Conservation (phyloP, 345 rosid species). For the Populus pruinosa region DNA sequence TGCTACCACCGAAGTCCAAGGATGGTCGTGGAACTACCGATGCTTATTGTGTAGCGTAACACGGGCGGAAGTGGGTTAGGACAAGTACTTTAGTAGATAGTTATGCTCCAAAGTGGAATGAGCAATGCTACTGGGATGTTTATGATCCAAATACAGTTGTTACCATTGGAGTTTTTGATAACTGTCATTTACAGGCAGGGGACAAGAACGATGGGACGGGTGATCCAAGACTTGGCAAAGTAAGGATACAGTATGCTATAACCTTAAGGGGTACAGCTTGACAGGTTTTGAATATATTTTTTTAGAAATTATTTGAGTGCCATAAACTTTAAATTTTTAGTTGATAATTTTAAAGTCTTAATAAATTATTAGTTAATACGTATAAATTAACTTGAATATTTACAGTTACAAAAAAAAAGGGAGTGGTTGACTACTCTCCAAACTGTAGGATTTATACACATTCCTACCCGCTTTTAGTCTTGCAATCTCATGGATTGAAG, state of each 20-base stretch:
- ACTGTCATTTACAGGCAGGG: slow-evolving; percentile 24
- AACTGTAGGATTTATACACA: slow-evolving; percentile 36
- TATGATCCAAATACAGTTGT: slow-evolving; percentile 49
- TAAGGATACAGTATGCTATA: slow-evolving; percentile 20
- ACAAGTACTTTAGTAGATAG: slow-evolving; percentile 47
- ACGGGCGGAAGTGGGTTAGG: slow-evolving; percentile 48
- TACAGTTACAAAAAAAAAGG: too few relatives aligned
- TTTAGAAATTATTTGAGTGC: too few relatives aligned
- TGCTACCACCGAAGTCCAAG: slow-evolving; percentile 42
- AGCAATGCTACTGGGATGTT: slow-evolving; percentile 57
- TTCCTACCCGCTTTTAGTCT: slow-evolving; percentile 37
- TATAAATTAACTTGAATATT: too few relatives aligned
- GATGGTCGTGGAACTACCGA: slow-evolving; percentile 38
- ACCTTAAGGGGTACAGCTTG: too few relatives aligned
- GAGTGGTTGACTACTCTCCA: slow-evolving; percentile 31
- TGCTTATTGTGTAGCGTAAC: slow-evolving; percentile 49
- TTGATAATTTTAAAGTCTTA: too few relatives aligned
- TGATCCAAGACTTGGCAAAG: slow-evolving; percentile 41
- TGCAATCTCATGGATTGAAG: slow-evolving; percentile 38
- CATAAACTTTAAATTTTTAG: too few relatives aligned
- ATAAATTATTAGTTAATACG: too few relatives aligned
- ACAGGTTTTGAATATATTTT: too few relatives aligned
- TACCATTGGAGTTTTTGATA: slow-evolving; percentile 46
- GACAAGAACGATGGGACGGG: slow-evolving; percentile 4
- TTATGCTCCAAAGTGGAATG: slow-evolving; percentile 43